phyloP scores from a whole-genome alignment of 2,329 filamentous ascomycete species.

The Volutella citrinella region DNA sequence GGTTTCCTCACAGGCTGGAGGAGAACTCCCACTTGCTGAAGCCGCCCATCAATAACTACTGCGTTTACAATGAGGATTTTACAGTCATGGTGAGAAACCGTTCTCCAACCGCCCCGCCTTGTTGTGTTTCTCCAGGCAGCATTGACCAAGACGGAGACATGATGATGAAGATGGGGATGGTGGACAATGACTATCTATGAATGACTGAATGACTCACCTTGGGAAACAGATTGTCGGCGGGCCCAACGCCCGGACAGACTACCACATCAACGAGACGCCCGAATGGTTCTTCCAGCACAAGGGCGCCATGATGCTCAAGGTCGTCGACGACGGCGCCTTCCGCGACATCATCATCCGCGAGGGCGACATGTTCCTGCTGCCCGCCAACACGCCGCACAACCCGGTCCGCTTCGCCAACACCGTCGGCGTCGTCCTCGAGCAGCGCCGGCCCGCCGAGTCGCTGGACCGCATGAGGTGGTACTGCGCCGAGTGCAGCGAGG shows the following conservation, averaged over 20 bases:
- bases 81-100: slow-evolving; percentile 67
- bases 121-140: not conserved
- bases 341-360: slow-evolving; percentile 86
- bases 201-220: slow-evolving; percentile 3
- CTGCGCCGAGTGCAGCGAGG: slow-evolving; percentile 64
- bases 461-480: slow-evolving; percentile 90
- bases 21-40: slow-evolving; percentile 89
- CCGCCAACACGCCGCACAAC: slow-evolving; percentile 93
- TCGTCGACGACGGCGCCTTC: slow-evolving; percentile 72
- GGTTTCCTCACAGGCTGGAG: slow-evolving; percentile 67
- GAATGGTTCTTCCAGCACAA: slow-evolving; percentile 99
- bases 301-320: slow-evolving; percentile 90
- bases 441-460: slow-evolving; percentile 66
- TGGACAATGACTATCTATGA: not conserved
- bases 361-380: slow-evolving; percentile 90
- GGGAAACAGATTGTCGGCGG: slow-evolving; percentile 89
- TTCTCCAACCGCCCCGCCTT: not conserved
- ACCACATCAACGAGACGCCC: slow-evolving; percentile 94
- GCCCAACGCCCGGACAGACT: slow-evolving; percentile 93
- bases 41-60: slow-evolving; percentile 96
- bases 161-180: not conserved
- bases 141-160: not conserved
- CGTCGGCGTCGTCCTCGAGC: slow-evolving; percentile 91
- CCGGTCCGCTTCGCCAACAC: slow-evolving; percentile 91
- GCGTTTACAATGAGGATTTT: slow-evolving; percentile 82